phyloP scores from a whole-genome alignment of 2,329 filamentous ascomycete genomes.

The Trichoderma arundinaceum region DNA sequence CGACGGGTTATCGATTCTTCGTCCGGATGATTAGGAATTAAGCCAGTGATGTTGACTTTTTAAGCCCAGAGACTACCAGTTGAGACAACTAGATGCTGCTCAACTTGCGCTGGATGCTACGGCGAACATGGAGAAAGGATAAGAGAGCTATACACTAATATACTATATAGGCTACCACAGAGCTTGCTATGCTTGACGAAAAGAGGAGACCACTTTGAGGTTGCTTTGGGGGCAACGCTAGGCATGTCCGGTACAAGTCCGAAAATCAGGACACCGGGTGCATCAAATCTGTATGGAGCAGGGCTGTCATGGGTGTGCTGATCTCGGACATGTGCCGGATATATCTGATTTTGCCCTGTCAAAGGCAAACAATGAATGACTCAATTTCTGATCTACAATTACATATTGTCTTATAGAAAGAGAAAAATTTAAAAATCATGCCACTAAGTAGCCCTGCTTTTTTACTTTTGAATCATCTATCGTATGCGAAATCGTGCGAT shows the following conservation, averaged over 20 bases:
- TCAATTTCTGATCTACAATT: background rate
- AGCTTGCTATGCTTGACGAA: background rate
- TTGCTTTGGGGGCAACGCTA: background rate
- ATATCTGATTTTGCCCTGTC: background rate
- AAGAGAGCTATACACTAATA: background rate
- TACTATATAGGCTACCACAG: background rate
- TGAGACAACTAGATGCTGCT: background rate
- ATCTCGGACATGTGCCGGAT: background rate
- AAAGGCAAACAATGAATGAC: background rate
- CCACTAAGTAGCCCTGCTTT: background rate
- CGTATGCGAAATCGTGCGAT: background rate
- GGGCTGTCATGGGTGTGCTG: background rate
- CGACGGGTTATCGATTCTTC: background rate
- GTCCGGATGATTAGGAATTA: background rate
- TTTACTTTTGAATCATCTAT: background rate
- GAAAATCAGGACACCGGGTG: background rate
- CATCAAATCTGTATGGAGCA: background rate
- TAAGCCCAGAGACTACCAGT: background rate
- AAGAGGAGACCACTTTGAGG: background rate
- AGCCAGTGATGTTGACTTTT: background rate
- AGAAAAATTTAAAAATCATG: background rate
- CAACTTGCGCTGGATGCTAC: no score
- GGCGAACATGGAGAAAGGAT: background rate
- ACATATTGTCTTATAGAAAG: background rate
- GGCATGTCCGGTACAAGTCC: constrained; percentile 10